Percentiles rank a stretch among this genome's conserved stretches.
Conservation (phyloP, 129 eudicot species). For the Escallonia rubra region DNA sequence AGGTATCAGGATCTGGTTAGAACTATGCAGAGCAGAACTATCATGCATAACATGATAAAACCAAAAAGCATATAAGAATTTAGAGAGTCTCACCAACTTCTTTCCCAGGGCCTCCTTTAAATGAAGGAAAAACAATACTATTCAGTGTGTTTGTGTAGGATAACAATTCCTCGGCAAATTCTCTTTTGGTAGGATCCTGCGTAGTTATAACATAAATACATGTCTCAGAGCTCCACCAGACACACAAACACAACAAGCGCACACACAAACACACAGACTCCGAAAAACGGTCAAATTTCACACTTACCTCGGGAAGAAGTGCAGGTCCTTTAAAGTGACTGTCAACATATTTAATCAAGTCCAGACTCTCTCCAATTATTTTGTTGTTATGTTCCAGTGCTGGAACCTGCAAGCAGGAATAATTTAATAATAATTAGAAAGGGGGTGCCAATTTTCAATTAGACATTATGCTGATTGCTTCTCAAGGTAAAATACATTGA, state of each 20-base stretch:
- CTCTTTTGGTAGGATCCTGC: conserved; percentile 56
- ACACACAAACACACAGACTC: too few species aligned
- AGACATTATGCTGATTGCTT: too few species aligned
- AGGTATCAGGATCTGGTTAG: background rate
- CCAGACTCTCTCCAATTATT: conserved; percentile 80
- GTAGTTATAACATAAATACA: background rate
- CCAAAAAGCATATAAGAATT: background rate
- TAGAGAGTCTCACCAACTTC: conserved; percentile 39
- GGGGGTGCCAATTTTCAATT: too few species aligned
- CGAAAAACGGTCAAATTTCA: background rate
- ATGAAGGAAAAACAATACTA: conserved; percentile 21
- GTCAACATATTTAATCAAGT: conserved; percentile 66
- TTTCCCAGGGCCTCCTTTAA: conserved; percentile 46
- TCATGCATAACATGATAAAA: too few species aligned
- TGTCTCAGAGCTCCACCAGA: too few species aligned
- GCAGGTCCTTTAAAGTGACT: conserved; percentile 74
- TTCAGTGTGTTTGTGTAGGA: conserved; percentile 38
- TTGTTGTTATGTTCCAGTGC: conserved; percentile 80
- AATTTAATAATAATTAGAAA: too few species aligned
- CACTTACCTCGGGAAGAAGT: conserved; percentile 69
- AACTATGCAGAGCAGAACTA: background rate
- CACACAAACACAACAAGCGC: too few species aligned
- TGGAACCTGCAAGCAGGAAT: conserved; percentile 54
- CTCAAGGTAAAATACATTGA: too few species aligned
- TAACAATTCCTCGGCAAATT: conserved; percentile 66